Conservation (phyloP, 176 grass and related monocot species). For the Pharus latifolius region DNA sequence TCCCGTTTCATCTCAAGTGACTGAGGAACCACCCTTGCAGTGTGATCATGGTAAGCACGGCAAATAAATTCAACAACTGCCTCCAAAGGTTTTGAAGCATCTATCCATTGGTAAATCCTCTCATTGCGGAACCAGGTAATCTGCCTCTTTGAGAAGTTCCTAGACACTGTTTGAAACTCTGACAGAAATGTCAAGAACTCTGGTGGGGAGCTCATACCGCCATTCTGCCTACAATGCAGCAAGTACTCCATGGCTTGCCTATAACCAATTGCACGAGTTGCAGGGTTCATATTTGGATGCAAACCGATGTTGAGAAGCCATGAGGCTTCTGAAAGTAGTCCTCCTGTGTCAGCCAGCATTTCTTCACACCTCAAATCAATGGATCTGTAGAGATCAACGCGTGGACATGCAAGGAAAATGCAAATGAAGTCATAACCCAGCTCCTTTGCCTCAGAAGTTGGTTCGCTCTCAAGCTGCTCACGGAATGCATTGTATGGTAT, state of each 20-base stretch:
- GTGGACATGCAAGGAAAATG: conserved; percentile 43
- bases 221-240: conserved; percentile 47
- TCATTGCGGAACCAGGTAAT: conserved; percentile 78
- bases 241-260: conserved; percentile 83
- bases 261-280: conserved; percentile 70
- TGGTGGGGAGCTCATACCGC: conserved; percentile 49
- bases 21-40: conserved; percentile 33
- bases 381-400: conserved; percentile 48
- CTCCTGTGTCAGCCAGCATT: conserved; percentile 60
- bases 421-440: conserved; percentile 63
- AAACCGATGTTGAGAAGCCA: conserved; percentile 74
- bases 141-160: conserved; percentile 86
- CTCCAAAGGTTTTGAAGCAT: conserved; percentile 53
- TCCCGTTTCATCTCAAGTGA: conserved; percentile 62
- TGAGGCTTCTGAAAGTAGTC: conserved; percentile 66
- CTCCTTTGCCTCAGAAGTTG: conserved; percentile 7
- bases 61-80: conserved; percentile 46
- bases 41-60: conserved; percentile 33
- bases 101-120: conserved; percentile 63
- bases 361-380: conserved; percentile 76
- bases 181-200: conserved; percentile 45
- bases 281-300: conserved; percentile 46
- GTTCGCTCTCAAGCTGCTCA: background rate
- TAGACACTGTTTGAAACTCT: conserved; percentile 51
- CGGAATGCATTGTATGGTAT: conserved; percentile 50